Conservation (phyloP, 2,329 filamentous ascomycete genomes). For the Emericellopsis atlantica region DNA sequence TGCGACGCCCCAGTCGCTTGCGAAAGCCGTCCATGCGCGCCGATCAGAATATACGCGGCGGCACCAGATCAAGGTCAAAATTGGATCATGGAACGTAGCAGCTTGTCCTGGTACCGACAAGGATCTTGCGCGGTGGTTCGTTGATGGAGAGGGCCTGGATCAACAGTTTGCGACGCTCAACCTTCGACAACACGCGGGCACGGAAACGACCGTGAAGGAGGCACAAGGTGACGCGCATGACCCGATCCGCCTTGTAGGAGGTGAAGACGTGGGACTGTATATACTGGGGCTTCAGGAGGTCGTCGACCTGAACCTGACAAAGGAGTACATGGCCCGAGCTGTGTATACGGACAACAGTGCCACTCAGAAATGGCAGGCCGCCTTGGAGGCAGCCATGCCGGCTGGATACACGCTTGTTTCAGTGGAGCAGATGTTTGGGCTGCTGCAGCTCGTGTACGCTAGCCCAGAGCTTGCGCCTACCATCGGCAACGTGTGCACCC, state of each 20-base stretch:
- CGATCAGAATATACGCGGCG: slow-evolving; percentile 67
- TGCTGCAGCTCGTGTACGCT: slow-evolving; percentile 77
- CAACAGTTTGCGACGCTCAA: slow-evolving; percentile 45
- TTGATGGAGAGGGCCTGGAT: slow-evolving; percentile 60
- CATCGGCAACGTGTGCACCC: slow-evolving; percentile 71
- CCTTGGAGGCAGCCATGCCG: slow-evolving; percentile 63
- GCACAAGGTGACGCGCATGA: slow-evolving; percentile 2
- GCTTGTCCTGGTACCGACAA: slow-evolving; percentile 74
- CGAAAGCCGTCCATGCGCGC: slow-evolving; percentile 56
- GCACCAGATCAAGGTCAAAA: slow-evolving; percentile 68
- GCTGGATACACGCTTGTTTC: slow-evolving; percentile 63
- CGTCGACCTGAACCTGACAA: slow-evolving; percentile 69
- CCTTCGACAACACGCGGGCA: slow-evolving; percentile 23
- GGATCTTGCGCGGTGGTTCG: slow-evolving; percentile 82
- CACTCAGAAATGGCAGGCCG: slow-evolving; percentile 68
- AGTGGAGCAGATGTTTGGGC: slow-evolving; percentile 74
- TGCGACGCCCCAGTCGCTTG: slow-evolving; percentile 39
- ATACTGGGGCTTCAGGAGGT: slow-evolving; percentile 87
- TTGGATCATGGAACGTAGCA: slow-evolving; percentile 94
- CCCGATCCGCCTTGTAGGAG: slow-evolving; percentile 33
- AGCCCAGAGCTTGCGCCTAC: slow-evolving; percentile 62
- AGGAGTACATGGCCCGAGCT: slow-evolving; percentile 57
- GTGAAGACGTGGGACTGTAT: slow-evolving; percentile 73
- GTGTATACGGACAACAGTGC: slow-evolving; percentile 61
- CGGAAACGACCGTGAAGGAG: slow-evolving; percentile 10